A percentile compares a stretch with the other conserved stretches of the same genome.
These are phyloP conservation scores for Arthrobotrys sphaeroides DNA, from an alignment of 2,329 filamentous ascomycete species.

Conservation along the genomic window DNA sequence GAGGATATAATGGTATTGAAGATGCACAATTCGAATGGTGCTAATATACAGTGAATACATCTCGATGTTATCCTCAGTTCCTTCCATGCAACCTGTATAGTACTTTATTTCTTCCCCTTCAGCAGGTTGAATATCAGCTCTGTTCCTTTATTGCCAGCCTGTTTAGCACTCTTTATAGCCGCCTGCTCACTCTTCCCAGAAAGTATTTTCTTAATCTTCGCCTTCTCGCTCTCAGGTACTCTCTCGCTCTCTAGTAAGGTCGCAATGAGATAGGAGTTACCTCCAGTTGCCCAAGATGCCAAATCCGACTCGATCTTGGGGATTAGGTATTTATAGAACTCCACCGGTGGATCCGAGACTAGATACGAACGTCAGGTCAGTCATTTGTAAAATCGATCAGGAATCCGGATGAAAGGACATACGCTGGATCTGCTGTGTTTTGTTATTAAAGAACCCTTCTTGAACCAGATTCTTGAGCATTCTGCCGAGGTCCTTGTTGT, in stretches of 20 bases:
- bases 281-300: constrained; percentile 83
- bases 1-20: background rate
- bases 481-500: constrained; percentile 71
- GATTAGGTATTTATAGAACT: constrained; percentile 85
- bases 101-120: constrained; percentile 23
- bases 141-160: constrained; percentile 60
- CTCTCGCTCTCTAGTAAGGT: constrained; percentile 73
- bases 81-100: background rate
- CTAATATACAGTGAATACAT: background rate
- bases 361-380: constrained; percentile 64
- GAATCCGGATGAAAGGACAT: background rate
- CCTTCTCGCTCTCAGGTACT: constrained; percentile 70
- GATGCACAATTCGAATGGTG: background rate
- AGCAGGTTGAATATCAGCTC: constrained; percentile 41
- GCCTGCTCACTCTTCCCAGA: constrained; percentile 40
- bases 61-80: background rate
- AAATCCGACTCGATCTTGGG: constrained; percentile 78
- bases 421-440: constrained; percentile 66
- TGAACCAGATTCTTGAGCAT: constrained; percentile 92
- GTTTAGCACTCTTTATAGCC: constrained; percentile 75
- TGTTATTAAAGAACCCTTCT: constrained; percentile 84
- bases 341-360: constrained; percentile 76
- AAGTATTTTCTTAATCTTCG: constrained; percentile 64
- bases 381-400: background rate
- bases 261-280: constrained; percentile 86